Evolutionary conservation across 1,284 basidiomycete species (phyloP).

Genomic region (Trichosporon coremiiforme): DNA sequence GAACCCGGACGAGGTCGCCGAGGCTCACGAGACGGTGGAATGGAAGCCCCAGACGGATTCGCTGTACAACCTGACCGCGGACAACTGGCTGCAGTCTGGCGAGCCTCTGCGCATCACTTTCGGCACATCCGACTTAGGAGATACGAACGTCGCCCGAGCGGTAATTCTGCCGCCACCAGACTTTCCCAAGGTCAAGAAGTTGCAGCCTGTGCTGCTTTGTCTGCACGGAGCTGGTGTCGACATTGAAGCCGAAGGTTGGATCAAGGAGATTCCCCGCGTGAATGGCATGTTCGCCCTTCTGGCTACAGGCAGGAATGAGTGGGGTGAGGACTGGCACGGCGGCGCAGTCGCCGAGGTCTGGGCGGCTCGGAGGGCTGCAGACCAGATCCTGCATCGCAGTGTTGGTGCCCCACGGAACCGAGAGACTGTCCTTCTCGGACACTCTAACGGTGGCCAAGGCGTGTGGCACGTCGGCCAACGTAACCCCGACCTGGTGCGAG

Average conservation of each 20-base stretch:
- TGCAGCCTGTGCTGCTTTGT: constrained; percentile 44
- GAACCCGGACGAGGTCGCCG: not conserved
- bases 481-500: constrained; percentile 74
- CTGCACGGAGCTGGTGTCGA: constrained; percentile 55
- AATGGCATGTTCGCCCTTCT: constrained; percentile 47
- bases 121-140: not conserved
- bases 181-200: not conserved
- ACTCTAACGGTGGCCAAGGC: constrained; percentile 92
- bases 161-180: not conserved
- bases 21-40: not conserved
- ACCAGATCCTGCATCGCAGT: not conserved
- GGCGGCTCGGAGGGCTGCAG: constrained; percentile 43
- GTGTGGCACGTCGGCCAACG: constrained; percentile 75
- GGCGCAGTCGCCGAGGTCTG: constrained; percentile 48
- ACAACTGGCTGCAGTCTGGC: not conserved
- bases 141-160: not conserved
- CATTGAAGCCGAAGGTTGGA: constrained; percentile 33
- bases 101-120: constrained; percentile 10
- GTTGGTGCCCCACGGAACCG: not conserved
- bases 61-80: not conserved
- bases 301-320: constrained; percentile 51
- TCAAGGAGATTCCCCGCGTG: constrained; percentile 36
- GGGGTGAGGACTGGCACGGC: constrained; percentile 57
- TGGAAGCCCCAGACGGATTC: not conserved
- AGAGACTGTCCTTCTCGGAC: constrained; percentile 65